Percentiles rank a stretch among this genome's conserved stretches.
These are phyloP conservation scores for Dysphania ambrosioides DNA, from an alignment of 148 eudicot species.

Conservation along the genomic window DNA sequence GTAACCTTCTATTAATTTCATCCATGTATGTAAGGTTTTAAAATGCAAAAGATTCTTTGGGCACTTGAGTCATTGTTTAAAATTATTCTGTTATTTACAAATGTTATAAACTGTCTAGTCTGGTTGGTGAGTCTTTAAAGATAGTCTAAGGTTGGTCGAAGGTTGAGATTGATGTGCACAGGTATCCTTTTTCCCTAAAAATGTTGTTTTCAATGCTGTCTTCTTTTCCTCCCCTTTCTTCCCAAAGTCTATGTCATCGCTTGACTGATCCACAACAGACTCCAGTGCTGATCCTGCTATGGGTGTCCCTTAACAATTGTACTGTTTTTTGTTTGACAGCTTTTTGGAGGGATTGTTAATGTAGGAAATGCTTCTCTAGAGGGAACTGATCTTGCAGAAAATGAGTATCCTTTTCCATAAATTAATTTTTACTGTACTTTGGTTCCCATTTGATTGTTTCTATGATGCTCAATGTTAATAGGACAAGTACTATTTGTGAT, in stretches of 20 bases:
- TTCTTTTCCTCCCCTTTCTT: not conserved
- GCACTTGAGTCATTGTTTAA: not conserved
- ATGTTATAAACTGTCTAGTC: too few relatives aligned
- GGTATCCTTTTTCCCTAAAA: not conserved
- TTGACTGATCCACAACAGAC: not conserved
- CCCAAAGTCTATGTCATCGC: not conserved
- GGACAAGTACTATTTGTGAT: not conserved
- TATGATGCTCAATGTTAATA: not conserved
- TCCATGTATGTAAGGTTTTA: not conserved
- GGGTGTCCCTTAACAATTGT: not conserved
- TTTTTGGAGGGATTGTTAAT: constrained; percentile 93
- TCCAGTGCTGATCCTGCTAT: not conserved
- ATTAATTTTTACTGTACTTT: constrained; percentile 10
- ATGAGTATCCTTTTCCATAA: constrained; percentile 71
- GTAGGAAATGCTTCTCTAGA: constrained; percentile 64
- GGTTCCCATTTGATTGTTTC: not conserved
- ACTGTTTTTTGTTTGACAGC: constrained; percentile 37
- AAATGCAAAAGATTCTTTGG: not conserved
- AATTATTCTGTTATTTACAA: too few relatives aligned
- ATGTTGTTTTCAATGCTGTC: not conserved
- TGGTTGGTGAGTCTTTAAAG: too few relatives aligned
- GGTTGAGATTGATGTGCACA: not conserved
- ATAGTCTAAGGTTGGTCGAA: not conserved
- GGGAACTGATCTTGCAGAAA: constrained; percentile 67
- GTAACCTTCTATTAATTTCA: not conserved